Percentiles rank a stretch among this genome's conserved stretches.
Evolutionary conservation across 1,284 basidiomycete species (phyloP).

Genomic region (Xerocomus nothofagi): DNA sequence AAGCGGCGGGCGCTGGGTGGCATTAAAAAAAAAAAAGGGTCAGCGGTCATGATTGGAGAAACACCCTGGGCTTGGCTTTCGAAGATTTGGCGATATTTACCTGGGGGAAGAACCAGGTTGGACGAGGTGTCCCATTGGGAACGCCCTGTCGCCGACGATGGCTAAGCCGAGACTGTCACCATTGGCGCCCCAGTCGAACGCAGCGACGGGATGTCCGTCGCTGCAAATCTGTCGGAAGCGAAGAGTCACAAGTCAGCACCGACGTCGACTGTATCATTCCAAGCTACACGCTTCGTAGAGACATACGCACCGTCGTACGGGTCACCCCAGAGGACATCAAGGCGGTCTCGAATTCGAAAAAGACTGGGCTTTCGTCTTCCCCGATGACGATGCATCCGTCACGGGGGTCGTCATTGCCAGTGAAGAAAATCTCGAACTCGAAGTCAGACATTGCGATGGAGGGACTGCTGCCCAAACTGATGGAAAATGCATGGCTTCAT

Average conservation of each 20-base stretch:
- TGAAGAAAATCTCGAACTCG: slow-evolving; percentile 65
- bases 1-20: slow-evolving; percentile 57
- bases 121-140: slow-evolving; percentile 65
- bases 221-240: slow-evolving; percentile 43
- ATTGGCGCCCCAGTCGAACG: slow-evolving; percentile 58
- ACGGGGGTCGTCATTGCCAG: slow-evolving; percentile 64
- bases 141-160: slow-evolving; percentile 51
- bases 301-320: slow-evolving; percentile 51
- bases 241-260: slow-evolving; percentile 1
- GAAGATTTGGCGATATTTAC: too few relatives aligned
- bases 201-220: slow-evolving; percentile 55
- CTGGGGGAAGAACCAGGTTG: slow-evolving; percentile 48
- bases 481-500: slow-evolving; percentile 27
- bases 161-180: slow-evolving; percentile 57
- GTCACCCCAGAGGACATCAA: slow-evolving; percentile 32
- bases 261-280: background rate
- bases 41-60: background rate
- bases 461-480: slow-evolving; percentile 7
- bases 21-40: slow-evolving; percentile 12
- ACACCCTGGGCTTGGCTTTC: background rate
- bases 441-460: slow-evolving; percentile 29
- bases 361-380: slow-evolving; percentile 56
- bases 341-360: slow-evolving; percentile 64
- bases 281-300: background rate
- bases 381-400: slow-evolving; percentile 66